Conservation (phyloP, 2,329 filamentous ascomycete species). For the Dryadomyces quercus-mongolicae region DNA sequence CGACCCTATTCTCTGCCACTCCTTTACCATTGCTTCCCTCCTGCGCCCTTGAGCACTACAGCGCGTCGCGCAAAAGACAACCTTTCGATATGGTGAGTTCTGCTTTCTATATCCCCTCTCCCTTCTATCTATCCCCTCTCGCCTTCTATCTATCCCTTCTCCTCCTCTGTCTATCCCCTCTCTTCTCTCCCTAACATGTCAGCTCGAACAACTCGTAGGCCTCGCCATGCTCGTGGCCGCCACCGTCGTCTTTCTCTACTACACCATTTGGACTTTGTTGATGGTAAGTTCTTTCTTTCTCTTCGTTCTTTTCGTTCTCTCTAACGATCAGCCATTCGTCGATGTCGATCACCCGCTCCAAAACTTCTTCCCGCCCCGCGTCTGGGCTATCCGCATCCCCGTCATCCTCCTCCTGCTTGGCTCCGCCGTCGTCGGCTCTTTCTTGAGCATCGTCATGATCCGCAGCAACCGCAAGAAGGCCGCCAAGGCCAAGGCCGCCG, state of each 20-base stretch:
- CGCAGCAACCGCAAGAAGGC: conserved; percentile 97
- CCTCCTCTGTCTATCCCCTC: neutral
- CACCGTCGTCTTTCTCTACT: conserved; percentile 63
- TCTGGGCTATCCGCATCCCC: conserved; percentile 97
- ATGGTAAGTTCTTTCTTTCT: conserved; percentile 54
- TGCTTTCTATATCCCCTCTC: neutral
- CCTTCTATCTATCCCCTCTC: neutral
- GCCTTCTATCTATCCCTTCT: neutral
- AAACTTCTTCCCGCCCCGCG: conserved; percentile 87
- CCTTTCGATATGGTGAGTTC: conserved; percentile 13
- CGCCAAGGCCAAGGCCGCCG: conserved; percentile 73
- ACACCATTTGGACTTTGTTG: conserved; percentile 92
- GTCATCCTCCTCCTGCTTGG: conserved; percentile 91
- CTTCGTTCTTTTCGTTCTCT: neutral
- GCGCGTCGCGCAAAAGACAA: too few relatives aligned
- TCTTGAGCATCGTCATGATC: conserved; percentile 97
- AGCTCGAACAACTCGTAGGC: conserved; percentile 81
- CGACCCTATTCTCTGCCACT: neutral
- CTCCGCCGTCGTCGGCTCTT: conserved; percentile 88
- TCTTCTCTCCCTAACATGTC: conserved; percentile 9
- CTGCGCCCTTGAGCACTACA: neutral
- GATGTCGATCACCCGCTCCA: conserved; percentile 89
- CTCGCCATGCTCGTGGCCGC: conserved; percentile 57
- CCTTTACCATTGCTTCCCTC: too few relatives aligned
- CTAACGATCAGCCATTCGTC: conserved; percentile 68